Conservation (phyloP, 2,329 filamentous ascomycete species). For the Ascochyta rabiei region DNA sequence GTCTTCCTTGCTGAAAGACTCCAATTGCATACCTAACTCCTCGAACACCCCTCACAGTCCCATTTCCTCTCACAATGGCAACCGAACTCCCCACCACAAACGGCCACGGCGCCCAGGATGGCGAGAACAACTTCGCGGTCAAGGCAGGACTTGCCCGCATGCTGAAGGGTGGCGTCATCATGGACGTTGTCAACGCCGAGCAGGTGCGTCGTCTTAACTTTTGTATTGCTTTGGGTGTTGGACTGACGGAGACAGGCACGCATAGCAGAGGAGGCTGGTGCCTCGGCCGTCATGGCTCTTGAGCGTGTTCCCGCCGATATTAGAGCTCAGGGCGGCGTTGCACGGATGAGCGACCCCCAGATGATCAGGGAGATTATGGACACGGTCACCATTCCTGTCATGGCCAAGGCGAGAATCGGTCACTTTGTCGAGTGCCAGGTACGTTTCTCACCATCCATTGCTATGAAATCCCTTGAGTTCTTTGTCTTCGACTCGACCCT, state of each 20-base stretch:
- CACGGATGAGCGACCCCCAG: constrained; percentile 92
- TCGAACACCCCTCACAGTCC: background rate
- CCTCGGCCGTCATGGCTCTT: constrained; percentile 96
- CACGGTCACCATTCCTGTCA: constrained; percentile 95
- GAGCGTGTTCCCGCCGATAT: constrained; percentile 98
- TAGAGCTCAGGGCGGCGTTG: constrained; percentile 87
- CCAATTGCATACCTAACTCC: constrained; percentile 1
- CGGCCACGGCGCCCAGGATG: constrained; percentile 52
- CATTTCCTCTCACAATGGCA: constrained; percentile 47
- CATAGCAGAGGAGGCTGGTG: constrained; percentile 96
- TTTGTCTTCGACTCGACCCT: background rate
- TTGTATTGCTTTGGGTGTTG: background rate
- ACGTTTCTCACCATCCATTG: constrained; percentile 23
- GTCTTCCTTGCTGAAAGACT: background rate
- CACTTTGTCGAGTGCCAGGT: constrained; percentile 96
- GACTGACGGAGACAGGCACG: constrained; percentile 65
- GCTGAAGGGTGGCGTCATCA: constrained; percentile 99
- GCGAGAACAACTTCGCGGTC: constrained; percentile 73
- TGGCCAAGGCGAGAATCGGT: constrained; percentile 98
- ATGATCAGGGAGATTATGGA: constrained; percentile 97
- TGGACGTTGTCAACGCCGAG: constrained; percentile 95
- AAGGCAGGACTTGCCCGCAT: constrained; percentile 96
- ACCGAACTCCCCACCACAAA: constrained; percentile 57
- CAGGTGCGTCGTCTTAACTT: constrained; percentile 59
- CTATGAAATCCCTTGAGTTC: background rate